Evolutionary conservation across 352 stramenopile genomes (phyloP).

Genomic region (Phytopythium vexans): DNA sequence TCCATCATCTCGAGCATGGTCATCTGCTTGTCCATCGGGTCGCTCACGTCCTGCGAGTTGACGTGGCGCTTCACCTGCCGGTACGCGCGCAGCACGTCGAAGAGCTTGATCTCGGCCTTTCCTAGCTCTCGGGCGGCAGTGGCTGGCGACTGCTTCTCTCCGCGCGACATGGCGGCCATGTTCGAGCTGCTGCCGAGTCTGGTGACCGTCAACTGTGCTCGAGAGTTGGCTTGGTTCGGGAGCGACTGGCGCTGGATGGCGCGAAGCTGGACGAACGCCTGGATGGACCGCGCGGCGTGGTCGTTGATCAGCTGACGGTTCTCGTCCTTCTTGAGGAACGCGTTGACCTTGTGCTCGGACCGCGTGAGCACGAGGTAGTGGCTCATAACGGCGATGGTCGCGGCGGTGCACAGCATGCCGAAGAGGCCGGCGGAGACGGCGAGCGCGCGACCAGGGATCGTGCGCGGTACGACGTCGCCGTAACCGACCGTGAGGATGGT

Average conservation of each 20-base stretch:
- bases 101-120: slow-evolving; percentile 62
- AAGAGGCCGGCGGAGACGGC: slow-evolving; percentile 47
- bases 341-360: slow-evolving; percentile 77
- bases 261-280: slow-evolving; percentile 58
- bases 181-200: neutral
- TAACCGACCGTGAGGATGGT: slow-evolving; percentile 77
- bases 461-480: slow-evolving; percentile 61
- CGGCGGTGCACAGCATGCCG: slow-evolving; percentile 53
- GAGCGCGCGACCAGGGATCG: slow-evolving; percentile 39
- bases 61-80: slow-evolving; percentile 55
- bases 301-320: slow-evolving; percentile 58
- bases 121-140: slow-evolving; percentile 7
- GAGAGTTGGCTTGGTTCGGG: slow-evolving; percentile 7
- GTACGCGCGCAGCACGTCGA: slow-evolving; percentile 49
- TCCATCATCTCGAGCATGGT: slow-evolving; percentile 87
- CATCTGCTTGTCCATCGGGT: slow-evolving; percentile 81
- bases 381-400: slow-evolving; percentile 77
- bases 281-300: slow-evolving; percentile 54
- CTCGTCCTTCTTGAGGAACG: slow-evolving; percentile 75
- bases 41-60: slow-evolving; percentile 63
- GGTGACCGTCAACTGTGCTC: slow-evolving; percentile 1
- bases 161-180: neutral
- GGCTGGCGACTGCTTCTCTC: neutral
- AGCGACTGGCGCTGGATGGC: slow-evolving; percentile 28
- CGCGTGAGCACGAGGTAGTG: slow-evolving; percentile 70